Conservation (phyloP, 1,284 basidiomycete species). For the Sporisorium sorghi region DNA sequence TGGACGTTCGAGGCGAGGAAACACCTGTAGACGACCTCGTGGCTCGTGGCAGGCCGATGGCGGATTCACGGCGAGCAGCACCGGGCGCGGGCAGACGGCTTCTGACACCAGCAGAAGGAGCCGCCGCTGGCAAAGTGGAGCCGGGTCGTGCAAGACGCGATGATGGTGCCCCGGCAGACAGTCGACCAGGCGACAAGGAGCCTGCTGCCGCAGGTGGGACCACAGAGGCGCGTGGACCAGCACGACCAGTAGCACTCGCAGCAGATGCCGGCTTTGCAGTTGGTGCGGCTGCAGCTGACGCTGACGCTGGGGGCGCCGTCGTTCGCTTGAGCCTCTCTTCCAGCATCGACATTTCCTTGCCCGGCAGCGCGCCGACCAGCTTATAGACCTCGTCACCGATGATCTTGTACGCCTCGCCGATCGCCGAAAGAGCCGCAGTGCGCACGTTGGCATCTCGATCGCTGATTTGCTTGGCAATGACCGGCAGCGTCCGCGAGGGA, state of each 20-base stretch:
- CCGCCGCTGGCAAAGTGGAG: slow-evolving; percentile 20
- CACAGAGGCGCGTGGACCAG: slow-evolving; percentile 35
- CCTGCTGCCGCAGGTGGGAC: slow-evolving; percentile 21
- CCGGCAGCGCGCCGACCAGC: slow-evolving; percentile 79
- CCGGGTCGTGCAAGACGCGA: slow-evolving; percentile 46
- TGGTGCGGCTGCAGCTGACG: slow-evolving; percentile 8
- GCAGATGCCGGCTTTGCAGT: slow-evolving; percentile 11
- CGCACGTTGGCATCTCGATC: slow-evolving; percentile 89
- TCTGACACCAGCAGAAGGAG: slow-evolving; percentile 29
- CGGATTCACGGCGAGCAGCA: slow-evolving; percentile 43
- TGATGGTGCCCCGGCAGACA: slow-evolving; percentile 29
- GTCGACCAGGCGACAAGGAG: slow-evolving; percentile 32
- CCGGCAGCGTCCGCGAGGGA: slow-evolving; percentile 79
- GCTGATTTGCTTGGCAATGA: slow-evolving; percentile 82
- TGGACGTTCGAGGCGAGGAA: slow-evolving; percentile 29
- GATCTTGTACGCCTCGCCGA: slow-evolving; percentile 86
- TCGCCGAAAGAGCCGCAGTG: slow-evolving; percentile 80
- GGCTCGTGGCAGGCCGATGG: slow-evolving; percentile 42
- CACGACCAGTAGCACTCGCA: slow-evolving; percentile 9
- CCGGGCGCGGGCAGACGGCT: slow-evolving; percentile 44
- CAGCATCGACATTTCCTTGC: slow-evolving; percentile 89
- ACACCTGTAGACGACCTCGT: slow-evolving; percentile 14
- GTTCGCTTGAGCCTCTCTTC: slow-evolving; percentile 89
- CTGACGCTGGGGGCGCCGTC: slow-evolving; percentile 66
- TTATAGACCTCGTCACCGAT: slow-evolving; percentile 88